phyloP scores from a whole-genome alignment of 1,139 yeast genomes.

The Lodderomyces oxycetoniae region DNA sequence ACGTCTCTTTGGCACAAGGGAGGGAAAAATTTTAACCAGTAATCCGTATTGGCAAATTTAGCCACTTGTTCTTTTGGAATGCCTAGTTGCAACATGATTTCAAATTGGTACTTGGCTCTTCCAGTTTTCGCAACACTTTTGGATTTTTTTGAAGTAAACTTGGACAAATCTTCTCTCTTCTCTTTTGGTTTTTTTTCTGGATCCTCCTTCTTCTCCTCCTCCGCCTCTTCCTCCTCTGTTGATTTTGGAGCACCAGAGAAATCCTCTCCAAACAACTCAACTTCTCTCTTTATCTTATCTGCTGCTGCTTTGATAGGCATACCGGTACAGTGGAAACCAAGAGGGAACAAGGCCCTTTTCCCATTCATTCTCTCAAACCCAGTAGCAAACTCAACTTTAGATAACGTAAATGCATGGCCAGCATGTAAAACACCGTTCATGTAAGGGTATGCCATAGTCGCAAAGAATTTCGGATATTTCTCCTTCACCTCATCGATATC shows the following conservation, averaged over 20 bases:
- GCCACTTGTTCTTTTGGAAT: constrained; percentile 76
- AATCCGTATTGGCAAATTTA: constrained; percentile 81
- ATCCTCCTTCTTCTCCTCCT: constrained; percentile 10
- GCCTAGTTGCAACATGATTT: constrained; percentile 93
- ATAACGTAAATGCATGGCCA: constrained; percentile 93
- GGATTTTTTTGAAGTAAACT: constrained; percentile 86
- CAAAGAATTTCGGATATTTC: constrained; percentile 80
- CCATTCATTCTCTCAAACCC: constrained; percentile 97
- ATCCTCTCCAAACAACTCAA: constrained; percentile 83
- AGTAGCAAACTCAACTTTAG: constrained; percentile 89
- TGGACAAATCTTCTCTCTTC: constrained; percentile 73
- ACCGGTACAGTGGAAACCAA: constrained; percentile 99
- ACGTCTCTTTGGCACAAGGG: constrained; percentile 83
- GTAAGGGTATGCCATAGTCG: constrained; percentile 97
- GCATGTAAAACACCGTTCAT: constrained; percentile 99
- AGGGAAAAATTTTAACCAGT: constrained; percentile 92
- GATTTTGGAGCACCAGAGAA: constrained; percentile 64
- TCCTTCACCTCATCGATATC: constrained; percentile 69
- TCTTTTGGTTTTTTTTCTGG: constrained; percentile 23
- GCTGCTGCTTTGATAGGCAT: constrained; percentile 98
- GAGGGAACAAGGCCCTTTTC: constrained; percentile 86
- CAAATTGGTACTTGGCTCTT: constrained; percentile 89
- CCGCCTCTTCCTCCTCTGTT: constrained; percentile 42
- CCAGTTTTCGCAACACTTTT: constrained; percentile 94
- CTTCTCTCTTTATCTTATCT: constrained; percentile 88